Evolutionary conservation across 2,329 filamentous ascomycete species (phyloP), one percentile per base, ranked within the genome.

Genomic region (Monilinia fructicola): DNA sequence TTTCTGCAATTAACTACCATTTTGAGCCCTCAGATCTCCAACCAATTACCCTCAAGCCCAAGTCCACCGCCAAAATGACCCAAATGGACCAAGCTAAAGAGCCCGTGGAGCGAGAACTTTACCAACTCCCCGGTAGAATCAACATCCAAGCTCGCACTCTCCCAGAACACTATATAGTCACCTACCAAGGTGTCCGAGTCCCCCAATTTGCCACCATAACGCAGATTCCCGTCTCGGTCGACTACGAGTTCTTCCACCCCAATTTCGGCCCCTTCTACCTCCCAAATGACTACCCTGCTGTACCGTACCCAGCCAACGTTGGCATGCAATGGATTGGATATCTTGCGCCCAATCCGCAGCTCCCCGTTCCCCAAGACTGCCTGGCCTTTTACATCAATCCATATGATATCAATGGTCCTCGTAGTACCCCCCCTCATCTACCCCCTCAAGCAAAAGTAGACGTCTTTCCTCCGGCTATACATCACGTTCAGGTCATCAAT

Each of bases 1-100:
- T 16, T 16, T 11, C 2, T 3, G 7, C 28, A 0, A 5, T 2
- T 35, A 35, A 18, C 9, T 5, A 23, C 12, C 3, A 7, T 18
- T 16, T 5, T 3, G 7, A 35, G 3, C 3, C 3, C 0, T 0
- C 1, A 23, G 9, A 2, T 3, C 1, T 2, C 21, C 7, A 6
- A 60, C 0, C n/a, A 23, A 6, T 5, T 1, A 3, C 7, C 0
- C 4, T 35, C n/a, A 3, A 12, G 0, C 18, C 4, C 28, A 14
- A 23, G 4, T 11, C 14, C 10, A 58, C 18, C 21, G 2, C 1
- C 56, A 46, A 23, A 46, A 48, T 48, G 42, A 1, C 14, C 1
- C 28, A 48, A 28, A 16, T 18, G 11, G 2, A 6, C 21, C 40
- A 44, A 21, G 0, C 26, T 4, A 23, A 4, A 3, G 14, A 16